Conservation (phyloP, 1,139 yeast genomes). For the Taphrina confusa region DNA sequence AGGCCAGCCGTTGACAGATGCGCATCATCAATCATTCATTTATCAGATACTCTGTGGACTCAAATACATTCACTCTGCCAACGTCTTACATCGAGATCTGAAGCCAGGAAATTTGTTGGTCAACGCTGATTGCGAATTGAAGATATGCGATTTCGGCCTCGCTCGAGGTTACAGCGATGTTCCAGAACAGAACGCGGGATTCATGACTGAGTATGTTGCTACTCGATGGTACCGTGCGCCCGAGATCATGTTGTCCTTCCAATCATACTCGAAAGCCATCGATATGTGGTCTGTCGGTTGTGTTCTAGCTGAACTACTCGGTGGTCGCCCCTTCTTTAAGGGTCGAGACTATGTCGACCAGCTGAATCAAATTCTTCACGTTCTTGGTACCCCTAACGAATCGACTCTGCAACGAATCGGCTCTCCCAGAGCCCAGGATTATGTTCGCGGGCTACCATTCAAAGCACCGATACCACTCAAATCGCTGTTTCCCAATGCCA, state of each 20-base stretch:
- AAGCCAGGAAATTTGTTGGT: conserved; percentile 92
- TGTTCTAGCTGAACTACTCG: conserved; percentile 86
- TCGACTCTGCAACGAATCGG: conserved; percentile 81
- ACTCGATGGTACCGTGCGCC: conserved; percentile 99
- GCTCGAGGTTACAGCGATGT: conserved; percentile 92
- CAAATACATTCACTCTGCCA: conserved; percentile 93
- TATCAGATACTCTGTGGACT: conserved; percentile 92
- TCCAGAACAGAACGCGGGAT: conserved; percentile 84
- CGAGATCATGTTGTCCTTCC: conserved; percentile 90
- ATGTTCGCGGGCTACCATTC: conserved; percentile 79
- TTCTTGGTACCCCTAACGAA: conserved; percentile 88
- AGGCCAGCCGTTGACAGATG: conserved; percentile 90
- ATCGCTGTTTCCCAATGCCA: conserved; percentile 76
- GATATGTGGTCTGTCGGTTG: conserved; percentile 98
- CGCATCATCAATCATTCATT: conserved; percentile 88
- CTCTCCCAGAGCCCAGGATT: conserved; percentile 77
- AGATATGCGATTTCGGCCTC: conserved; percentile 93
- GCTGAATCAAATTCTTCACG: conserved; percentile 78
- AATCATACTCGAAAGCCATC: conserved; percentile 90
- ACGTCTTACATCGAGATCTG: conserved; percentile 88
- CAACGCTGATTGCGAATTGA: conserved; percentile 93
- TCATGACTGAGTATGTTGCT: conserved; percentile 93
- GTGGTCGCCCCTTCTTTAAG: conserved; percentile 87
- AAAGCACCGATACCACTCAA: conserved; percentile 80
- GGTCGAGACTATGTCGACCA: conserved; percentile 97